Evolutionary conservation across 2,329 filamentous ascomycete species (phyloP), one percentile per base, ranked within the genome.

Genomic region (Fusarium oxysporum): DNA sequence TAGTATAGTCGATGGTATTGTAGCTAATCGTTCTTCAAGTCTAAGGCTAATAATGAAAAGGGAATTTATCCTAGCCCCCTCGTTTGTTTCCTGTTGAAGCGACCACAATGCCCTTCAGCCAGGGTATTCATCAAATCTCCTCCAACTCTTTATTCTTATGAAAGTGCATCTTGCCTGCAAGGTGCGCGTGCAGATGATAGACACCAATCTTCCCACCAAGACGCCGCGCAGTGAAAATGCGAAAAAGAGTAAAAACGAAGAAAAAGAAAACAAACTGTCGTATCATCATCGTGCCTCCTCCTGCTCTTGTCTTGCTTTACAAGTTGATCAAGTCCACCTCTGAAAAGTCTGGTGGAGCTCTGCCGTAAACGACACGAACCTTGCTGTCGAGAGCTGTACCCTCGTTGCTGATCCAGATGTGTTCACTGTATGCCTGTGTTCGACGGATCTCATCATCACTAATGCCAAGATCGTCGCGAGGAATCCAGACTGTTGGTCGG

Each of bases 381-480:
- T 94, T 95, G 62, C 91, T 92, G 83, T 98, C 94, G 75, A 98
- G 85, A 14, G 94, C 93, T 25, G 96, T 95, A 65, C 95, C 95
- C 80, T 97, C 93, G 81, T 98, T 98, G 77, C 93, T 97, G 79
- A 98, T 95, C 93, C 95, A 97, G 58, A 98, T 92, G 70, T 90
- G 87, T 66, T 93, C 90, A 79, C 92, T 96, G 80, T 95, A 93
- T 53, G 87, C 86, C 72, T 91, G 88, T 11, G 95, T 97, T 40
- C 93, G 87, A 78, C 87, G 87, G 48, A 98, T 92, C 84, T 99
- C 96, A 75, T 98, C 96, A 76, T 97, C 94, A 73, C 93, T 95
- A 64, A 99, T 89, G 9, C 96, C 96, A 9, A 98, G 82, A 74
- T 96, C 93, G 78, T 99, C 96, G 16, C 92, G 90, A 0, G 96